Conservation (phyloP, 768 basidiomycete species). For the Ephemerocybe angulata region DNA sequence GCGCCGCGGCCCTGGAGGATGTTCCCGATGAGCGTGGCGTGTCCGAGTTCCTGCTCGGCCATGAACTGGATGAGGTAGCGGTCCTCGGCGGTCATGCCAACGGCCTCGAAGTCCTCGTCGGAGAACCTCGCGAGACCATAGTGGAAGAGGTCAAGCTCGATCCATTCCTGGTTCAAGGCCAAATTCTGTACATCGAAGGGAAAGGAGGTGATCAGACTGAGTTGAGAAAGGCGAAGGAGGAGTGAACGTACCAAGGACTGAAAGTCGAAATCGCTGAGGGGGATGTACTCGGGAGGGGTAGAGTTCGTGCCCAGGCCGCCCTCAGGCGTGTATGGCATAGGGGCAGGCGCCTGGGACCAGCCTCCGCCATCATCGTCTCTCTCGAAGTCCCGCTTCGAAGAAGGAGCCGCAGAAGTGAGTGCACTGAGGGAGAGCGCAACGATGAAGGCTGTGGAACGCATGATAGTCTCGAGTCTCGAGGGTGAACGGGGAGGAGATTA, state of each 20-base stretch:
- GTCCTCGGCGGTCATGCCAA: slow-evolving; percentile 51
- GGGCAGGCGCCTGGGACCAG: neutral
- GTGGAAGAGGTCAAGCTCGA: slow-evolving; percentile 60
- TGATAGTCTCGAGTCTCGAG: too few species aligned
- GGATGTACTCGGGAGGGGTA: slow-evolving; percentile 18
- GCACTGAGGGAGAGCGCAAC: too few species aligned
- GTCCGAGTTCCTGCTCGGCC: slow-evolving; percentile 63
- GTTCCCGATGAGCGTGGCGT: slow-evolving; percentile 51
- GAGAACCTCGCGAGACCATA: slow-evolving; percentile 53
- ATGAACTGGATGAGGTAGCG: slow-evolving; percentile 56
- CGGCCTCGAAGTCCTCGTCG: slow-evolving; percentile 50
- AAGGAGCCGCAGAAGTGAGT: too few species aligned
- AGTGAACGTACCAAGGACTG: slow-evolving; percentile 20
- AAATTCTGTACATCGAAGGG: slow-evolving; percentile 33
- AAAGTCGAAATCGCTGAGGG: slow-evolving; percentile 24
- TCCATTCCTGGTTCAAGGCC: slow-evolving; percentile 60
- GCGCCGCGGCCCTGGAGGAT: slow-evolving; percentile 44
- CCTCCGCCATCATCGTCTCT: neutral
- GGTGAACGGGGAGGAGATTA: too few species aligned
- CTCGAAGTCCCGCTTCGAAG: too few species aligned
- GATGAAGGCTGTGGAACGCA: too few species aligned
- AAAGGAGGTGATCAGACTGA: neutral
- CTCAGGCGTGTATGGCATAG: slow-evolving; percentile 13
- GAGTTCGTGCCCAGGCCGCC: slow-evolving; percentile 20
- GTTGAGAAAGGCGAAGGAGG: neutral